Evolutionary conservation across 73 alveolate genomes (phyloP).

Genomic region (Blepharisma stoltei): DNA sequence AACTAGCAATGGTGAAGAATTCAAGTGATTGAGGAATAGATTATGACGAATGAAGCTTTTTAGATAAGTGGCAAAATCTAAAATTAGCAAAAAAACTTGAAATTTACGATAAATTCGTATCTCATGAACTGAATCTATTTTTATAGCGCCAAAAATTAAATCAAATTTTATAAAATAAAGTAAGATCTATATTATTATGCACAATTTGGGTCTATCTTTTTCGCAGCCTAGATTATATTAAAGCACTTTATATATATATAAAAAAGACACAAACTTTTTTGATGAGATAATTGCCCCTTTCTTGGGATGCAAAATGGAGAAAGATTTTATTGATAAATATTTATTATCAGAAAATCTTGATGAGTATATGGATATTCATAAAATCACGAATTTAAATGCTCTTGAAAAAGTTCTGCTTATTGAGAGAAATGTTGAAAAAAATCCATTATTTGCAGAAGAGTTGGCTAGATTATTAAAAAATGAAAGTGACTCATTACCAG

Average conservation of each 20-base stretch:
- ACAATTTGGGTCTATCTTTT: no score
- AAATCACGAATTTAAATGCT: constrained; percentile 41
- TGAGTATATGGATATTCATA: constrained; percentile 36
- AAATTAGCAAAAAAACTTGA: constrained; percentile 61
- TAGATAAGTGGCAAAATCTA: constrained; percentile 49
- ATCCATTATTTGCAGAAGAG: not conserved
- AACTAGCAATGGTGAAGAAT: no score
- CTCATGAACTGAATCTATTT: constrained; percentile 74
- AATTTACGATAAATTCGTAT: constrained; percentile 47
- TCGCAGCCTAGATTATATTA: no score
- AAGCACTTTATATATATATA: no score
- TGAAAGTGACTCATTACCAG: not conserved
- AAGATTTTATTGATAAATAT: constrained; percentile 57
- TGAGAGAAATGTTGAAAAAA: not conserved
- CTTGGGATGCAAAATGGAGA: constrained; percentile 65
- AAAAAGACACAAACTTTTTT: constrained; percentile 65
- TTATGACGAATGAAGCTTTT: constrained; percentile 43
- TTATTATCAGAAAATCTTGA: constrained; percentile 39
- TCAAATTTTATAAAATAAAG: no score
- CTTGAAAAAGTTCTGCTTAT: constrained; percentile 56
- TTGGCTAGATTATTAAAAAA: not conserved
- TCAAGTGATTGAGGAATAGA: no score
- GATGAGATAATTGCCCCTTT: constrained; percentile 55
- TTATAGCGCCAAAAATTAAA: no score
- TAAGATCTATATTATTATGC: no score